Percentiles rank a stretch among this genome's conserved stretches.
These are phyloP conservation scores for Aspergillus asperescens DNA, from an alignment of 495 filamentous ascomycete genomes.

Conservation along the genomic window DNA sequence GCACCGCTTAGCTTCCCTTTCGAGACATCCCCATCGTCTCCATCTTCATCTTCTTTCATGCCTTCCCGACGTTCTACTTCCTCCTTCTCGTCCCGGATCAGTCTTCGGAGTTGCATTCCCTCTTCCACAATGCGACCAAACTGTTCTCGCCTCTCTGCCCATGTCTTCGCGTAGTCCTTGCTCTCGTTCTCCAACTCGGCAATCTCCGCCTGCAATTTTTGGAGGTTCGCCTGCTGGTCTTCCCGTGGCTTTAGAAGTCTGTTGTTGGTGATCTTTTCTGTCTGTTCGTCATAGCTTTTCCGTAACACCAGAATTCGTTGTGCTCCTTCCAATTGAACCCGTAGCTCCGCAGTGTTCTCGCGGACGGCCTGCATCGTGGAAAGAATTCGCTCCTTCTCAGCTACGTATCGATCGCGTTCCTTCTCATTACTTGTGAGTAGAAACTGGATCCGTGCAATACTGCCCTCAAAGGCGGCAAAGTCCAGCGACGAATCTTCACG, in stretches of 20 bases:
- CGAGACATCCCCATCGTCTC: conserved; percentile 60
- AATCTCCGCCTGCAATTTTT: conserved; percentile 82
- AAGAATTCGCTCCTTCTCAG: conserved; percentile 71
- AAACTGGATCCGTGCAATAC: conserved; percentile 83
- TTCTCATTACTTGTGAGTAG: conserved; percentile 73
- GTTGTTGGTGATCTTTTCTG: conserved; percentile 81
- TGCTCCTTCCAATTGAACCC: conserved; percentile 67
- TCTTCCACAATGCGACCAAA: conserved; percentile 90
- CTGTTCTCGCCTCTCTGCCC: conserved; percentile 79
- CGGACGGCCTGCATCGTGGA: conserved; percentile 69
- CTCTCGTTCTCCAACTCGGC: conserved; percentile 79
- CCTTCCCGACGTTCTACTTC: conserved; percentile 72
- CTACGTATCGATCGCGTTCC: conserved; percentile 81
- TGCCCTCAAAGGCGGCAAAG: conserved; percentile 83
- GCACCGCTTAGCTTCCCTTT: conserved; percentile 49
- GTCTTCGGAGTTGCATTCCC: conserved; percentile 72
- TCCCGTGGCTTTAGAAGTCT: conserved; percentile 71
- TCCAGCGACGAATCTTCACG: conserved; percentile 83
- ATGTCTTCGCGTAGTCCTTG: conserved; percentile 72
- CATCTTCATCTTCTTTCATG: conserved; percentile 71
- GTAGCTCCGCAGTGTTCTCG: conserved; percentile 66
- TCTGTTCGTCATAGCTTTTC: conserved; percentile 79
- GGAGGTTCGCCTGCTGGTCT: conserved; percentile 73
- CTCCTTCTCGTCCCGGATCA: conserved; percentile 95
- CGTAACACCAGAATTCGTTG: conserved; percentile 69